These are phyloP conservation scores for Chytriomyces confervae DNA, from an alignment of 192 early-diverging fungal genomes.

Conservation along the genomic window DNA sequence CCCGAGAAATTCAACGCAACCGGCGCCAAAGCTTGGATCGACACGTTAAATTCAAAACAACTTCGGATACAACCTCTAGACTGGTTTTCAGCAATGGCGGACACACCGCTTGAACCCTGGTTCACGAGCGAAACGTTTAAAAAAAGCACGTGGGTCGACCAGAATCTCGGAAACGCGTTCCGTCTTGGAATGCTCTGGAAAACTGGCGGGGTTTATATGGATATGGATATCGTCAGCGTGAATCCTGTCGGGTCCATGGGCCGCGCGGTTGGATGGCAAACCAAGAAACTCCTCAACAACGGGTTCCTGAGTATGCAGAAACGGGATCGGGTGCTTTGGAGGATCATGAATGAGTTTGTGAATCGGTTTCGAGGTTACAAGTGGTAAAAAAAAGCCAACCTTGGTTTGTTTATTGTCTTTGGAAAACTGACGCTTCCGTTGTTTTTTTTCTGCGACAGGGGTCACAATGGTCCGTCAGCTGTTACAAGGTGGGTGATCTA, in stretches of 20 bases:
- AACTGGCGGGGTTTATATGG: slow-evolving; percentile 39
- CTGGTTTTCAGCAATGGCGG: slow-evolving; percentile 17
- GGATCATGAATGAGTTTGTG: slow-evolving; percentile 46
- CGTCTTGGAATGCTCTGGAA: slow-evolving; percentile 38
- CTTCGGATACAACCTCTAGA: slow-evolving; percentile 13
- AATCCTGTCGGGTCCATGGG: slow-evolving; percentile 32
- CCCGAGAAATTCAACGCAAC: slow-evolving; percentile 25
- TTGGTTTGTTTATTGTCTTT: neutral
- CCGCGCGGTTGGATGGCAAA: slow-evolving; percentile 31
- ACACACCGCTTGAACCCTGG: slow-evolving; percentile 42
- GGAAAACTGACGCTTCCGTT: slow-evolving; percentile 10
- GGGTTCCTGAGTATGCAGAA: slow-evolving; percentile 38
- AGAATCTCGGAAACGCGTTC: slow-evolving; percentile 47
- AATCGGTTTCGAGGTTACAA: slow-evolving; percentile 29
- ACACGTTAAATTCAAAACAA: neutral
- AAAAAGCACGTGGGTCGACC: slow-evolving; percentile 37
- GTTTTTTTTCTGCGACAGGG: slow-evolving; percentile 3
- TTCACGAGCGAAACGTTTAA: slow-evolving; percentile 18
- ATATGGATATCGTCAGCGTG: slow-evolving; percentile 44
- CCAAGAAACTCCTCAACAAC: slow-evolving; percentile 32
- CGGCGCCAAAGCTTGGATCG: slow-evolving; percentile 3
- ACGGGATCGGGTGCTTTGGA: slow-evolving; percentile 39
- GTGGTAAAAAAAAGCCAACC: slow-evolving; percentile 15
- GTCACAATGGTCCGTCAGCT: neutral
- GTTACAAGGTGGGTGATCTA: neutral